Evolutionary conservation across 1,284 basidiomycete genomes (phyloP), one percentile per base, ranked within the genome.

Genomic region (Austroboletus niveus): DNA sequence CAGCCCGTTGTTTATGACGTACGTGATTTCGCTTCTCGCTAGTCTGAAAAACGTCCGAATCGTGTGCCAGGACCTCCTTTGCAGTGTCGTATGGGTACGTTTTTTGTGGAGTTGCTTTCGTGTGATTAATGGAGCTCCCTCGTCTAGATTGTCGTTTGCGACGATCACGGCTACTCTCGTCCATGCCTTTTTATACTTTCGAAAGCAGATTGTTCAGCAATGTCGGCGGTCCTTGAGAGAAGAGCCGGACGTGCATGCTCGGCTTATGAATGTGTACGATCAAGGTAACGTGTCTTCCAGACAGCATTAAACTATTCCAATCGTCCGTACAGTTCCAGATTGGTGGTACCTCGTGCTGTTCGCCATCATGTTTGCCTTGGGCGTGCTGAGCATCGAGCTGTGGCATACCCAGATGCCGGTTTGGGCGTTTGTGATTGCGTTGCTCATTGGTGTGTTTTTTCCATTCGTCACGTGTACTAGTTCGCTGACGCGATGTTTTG

Each of bases 1-100:
- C 61, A 89, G 85, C 47, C 87, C 85, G 0, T 69, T 89, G 3
- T 91, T 80, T 68, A 71, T 92, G 38, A 78, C 86, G 5, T 67
- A 53, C 11, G 69, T 48, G 5, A 8, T 42, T n/a, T 42, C 11
- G 7, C 29, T 42, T 27, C 15, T 8, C 12, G 24, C 12, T 2
- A 15, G 12, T 36, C 35, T 8, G 10, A 24, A 15, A 15, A 24
- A 11, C 17, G 8, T 8, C 12, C 20, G 17, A 42, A 9, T 30
- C 41, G 30, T 9, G 6, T 8, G 2, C 7, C 39, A 66, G 65
- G 39, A 78, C 81, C 2, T 74, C 79, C 0, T 86, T 85, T 63
- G 76, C 77, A 5, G 66, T 87, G 39, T 77, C 83, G 5, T 78
- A 78, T 42, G 75, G 73, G 51, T 58, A 27, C 6, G 55, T 52